These are phyloP conservation scores for Dactylellina leptospora DNA, from an alignment of 2,329 filamentous ascomycete genomes.

Conservation along the genomic window DNA sequence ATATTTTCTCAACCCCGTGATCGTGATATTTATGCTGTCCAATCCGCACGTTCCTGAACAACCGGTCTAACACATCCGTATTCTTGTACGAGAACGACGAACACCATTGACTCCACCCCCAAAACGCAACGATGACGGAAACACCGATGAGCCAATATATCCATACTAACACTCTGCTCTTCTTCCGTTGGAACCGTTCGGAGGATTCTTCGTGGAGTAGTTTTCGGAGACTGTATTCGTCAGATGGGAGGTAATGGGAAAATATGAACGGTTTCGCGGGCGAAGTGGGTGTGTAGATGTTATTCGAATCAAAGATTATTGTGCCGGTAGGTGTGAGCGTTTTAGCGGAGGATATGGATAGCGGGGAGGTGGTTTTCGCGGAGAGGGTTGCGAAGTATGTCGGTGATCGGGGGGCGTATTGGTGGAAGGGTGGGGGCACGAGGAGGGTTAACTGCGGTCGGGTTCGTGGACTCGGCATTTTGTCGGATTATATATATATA, in stretches of 20 bases:
- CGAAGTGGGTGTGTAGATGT: constrained; percentile 40
- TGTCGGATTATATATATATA: constrained; percentile 11
- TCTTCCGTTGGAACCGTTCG: constrained; percentile 1
- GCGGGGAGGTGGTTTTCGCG: constrained; percentile 3
- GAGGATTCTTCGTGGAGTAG: constrained; percentile 1
- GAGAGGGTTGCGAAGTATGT: constrained; percentile 24
- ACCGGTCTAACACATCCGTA: constrained; percentile 11
- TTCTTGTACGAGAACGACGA: neutral
- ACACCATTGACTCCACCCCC: constrained; percentile 22
- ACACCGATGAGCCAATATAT: constrained; percentile 28
- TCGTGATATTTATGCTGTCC: neutral
- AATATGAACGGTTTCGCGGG: constrained; percentile 45
- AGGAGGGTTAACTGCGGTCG: constrained; percentile 32
- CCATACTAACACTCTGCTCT: constrained; percentile 1
- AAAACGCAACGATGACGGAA: constrained; percentile 20
- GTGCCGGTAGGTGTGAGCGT: constrained; percentile 25
- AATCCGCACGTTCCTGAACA: neutral
- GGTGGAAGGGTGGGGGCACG: constrained; percentile 36
- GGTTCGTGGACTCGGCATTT: constrained; percentile 20
- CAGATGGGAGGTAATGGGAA: constrained; percentile 26
- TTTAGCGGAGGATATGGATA: constrained; percentile 10
- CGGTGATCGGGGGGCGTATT: constrained; percentile 21
- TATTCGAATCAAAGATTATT: constrained; percentile 46
- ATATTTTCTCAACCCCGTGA: neutral
- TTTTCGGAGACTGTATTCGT: constrained; percentile 11